phyloP scores from a whole-genome alignment of 345 rosid species.

The Populus alba region DNA sequence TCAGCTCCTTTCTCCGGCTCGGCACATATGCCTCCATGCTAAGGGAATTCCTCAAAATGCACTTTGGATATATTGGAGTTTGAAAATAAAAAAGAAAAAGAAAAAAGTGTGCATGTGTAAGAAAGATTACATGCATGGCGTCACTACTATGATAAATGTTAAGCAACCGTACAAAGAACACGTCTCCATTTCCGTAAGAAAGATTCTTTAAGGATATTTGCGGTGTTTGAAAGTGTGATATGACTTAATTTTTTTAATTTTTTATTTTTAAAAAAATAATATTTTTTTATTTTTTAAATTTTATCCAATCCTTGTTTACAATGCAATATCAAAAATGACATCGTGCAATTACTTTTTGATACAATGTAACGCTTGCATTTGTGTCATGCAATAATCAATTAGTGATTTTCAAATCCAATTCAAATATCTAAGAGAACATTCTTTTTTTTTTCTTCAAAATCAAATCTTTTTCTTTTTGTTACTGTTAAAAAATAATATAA shows the following conservation, averaged over 20 bases:
- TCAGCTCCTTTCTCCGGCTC: no score
- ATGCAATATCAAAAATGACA: background rate
- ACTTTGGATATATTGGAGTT: background rate
- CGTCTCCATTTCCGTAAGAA: constrained; percentile 30
- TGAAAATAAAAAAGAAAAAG: no score
- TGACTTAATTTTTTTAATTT: accelerated
- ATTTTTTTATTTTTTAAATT: no score
- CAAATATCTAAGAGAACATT: constrained; percentile 36
- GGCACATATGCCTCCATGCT: constrained; percentile 36
- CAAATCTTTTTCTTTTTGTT: background rate
- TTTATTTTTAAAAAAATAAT: no score
- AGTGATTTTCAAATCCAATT: constrained; percentile 30
- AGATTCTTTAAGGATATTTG: constrained; percentile 15
- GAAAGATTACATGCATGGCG: background rate
- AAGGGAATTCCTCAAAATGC: background rate
- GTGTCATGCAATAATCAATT: constrained; percentile 13
- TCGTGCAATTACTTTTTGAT: constrained; percentile 8
- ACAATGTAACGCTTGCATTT: constrained; percentile 3
- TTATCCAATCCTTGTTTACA: no score
- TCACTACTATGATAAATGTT: background rate
- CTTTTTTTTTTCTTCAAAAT: constrained; percentile 6
- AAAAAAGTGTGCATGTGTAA: background rate
- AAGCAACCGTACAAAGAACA: constrained; percentile 26
- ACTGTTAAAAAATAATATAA: no score
- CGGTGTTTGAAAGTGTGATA: accelerated